Conservation (phyloP, 2,329 filamentous ascomycete species). For the Ophiocordyceps camponoti-leonardi region DNA sequence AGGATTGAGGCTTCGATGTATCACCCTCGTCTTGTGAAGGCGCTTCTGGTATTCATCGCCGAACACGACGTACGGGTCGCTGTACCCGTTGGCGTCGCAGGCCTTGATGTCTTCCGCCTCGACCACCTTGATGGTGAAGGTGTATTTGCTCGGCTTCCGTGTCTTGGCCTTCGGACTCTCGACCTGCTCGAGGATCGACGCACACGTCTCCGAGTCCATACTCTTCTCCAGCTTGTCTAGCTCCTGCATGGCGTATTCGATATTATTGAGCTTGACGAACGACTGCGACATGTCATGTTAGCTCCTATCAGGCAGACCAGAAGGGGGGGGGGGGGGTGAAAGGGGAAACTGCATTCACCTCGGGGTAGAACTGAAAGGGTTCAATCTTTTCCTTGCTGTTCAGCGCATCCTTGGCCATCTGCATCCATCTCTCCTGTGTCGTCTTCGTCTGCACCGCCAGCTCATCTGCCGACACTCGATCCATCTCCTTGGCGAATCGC, state of each 20-base stretch:
- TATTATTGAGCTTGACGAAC: conserved; percentile 93
- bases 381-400: conserved; percentile 83
- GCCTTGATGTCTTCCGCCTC: conserved; percentile 95
- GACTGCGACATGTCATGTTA: conserved; percentile 37
- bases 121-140: conserved; percentile 97
- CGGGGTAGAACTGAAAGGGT: conserved; percentile 89
- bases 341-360: conserved; percentile 53
- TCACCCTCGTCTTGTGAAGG: conserved; percentile 81
- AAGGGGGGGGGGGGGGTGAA: no score
- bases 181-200: conserved; percentile 58
- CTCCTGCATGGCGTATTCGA: conserved; percentile 86
- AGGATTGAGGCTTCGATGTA: conserved; percentile 80
- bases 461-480: conserved; percentile 75
- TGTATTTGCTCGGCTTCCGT: conserved; percentile 68
- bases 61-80: conserved; percentile 92
- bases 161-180: conserved; percentile 49
- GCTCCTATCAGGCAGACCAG: neutral
- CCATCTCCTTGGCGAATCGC: conserved; percentile 81
- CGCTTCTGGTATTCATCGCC: conserved; percentile 97
- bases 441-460: conserved; percentile 61
- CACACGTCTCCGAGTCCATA: conserved; percentile 84
- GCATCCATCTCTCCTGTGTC: conserved; percentile 82
- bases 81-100: conserved; percentile 87
- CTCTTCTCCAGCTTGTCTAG: conserved; percentile 78
- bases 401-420: conserved; percentile 87